Percentiles rank a stretch among this genome's conserved stretches.
Evolutionary conservation across 495 filamentous ascomycete species (phyloP).

Genomic region (Chlorociboria aeruginascens): DNA sequence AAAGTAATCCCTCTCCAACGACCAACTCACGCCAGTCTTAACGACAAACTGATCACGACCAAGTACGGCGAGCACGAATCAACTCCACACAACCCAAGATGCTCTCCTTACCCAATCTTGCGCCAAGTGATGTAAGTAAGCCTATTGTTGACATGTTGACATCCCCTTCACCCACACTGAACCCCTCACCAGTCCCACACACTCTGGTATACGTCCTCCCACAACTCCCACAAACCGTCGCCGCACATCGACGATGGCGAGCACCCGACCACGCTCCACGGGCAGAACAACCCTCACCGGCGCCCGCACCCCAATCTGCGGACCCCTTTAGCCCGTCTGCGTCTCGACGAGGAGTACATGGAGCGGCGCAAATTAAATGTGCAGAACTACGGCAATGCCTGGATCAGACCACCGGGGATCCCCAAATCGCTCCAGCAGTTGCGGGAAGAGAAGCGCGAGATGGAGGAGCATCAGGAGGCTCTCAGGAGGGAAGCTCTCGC

Average conservation of each 20-base stretch:
- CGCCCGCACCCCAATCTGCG: slow-evolving; percentile 20
- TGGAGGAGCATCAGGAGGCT: slow-evolving; percentile 64
- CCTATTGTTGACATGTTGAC: neutral
- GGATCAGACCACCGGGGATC: slow-evolving; percentile 70
- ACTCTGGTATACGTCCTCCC: slow-evolving; percentile 51
- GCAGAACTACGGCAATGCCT: slow-evolving; percentile 59
- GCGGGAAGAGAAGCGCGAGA: slow-evolving; percentile 67
- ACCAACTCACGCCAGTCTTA: too few relatives aligned
- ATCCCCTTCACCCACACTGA: neutral
- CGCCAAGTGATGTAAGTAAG: slow-evolving; percentile 54
- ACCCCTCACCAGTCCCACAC: slow-evolving; percentile 47
- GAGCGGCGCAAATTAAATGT: slow-evolving; percentile 59
- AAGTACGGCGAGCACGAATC: neutral
- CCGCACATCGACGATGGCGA: slow-evolving; percentile 18
- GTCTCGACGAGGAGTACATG: slow-evolving; percentile 54
- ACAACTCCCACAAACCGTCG: slow-evolving; percentile 3
- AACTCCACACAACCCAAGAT: slow-evolving; percentile 23
- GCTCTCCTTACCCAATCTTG: slow-evolving; percentile 61
- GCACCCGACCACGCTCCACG: slow-evolving; percentile 19
- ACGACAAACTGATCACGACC: neutral
- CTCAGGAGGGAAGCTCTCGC: slow-evolving; percentile 55
- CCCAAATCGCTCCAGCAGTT: slow-evolving; percentile 65
- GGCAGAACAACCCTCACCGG: slow-evolving; percentile 15
- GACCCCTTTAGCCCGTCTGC: slow-evolving; percentile 47
- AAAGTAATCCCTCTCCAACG: too few relatives aligned